Percentiles rank a stretch among this genome's conserved stretches.
phyloP scores from a whole-genome alignment of 305 asterid species.

The Stenogyne calaminthoides region DNA sequence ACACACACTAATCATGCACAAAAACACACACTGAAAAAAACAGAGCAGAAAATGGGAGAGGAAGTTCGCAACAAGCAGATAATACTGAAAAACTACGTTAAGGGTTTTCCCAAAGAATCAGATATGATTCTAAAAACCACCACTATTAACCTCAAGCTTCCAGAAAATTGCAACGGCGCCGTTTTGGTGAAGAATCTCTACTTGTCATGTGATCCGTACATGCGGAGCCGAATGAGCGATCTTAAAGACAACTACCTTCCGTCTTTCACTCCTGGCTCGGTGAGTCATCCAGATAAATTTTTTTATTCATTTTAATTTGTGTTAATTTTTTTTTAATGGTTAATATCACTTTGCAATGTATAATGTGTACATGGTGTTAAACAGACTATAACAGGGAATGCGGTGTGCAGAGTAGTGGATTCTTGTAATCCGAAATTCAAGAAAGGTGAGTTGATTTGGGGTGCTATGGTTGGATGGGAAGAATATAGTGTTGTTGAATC shows the following conservation, averaged over 20 bases:
- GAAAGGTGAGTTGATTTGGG: conserved; percentile 59
- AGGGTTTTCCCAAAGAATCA: conserved; percentile 38
- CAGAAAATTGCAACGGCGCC: conserved; percentile 22
- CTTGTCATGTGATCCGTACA: conserved; percentile 46
- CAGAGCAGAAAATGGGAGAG: conserved; percentile 24
- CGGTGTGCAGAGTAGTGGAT: conserved; percentile 54
- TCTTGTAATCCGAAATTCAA: conserved; percentile 49
- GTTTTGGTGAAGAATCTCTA: conserved; percentile 46
- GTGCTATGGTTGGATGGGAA: conserved; percentile 57
- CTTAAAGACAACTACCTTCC: conserved; percentile 25
- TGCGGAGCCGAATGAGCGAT: conserved; percentile 39
- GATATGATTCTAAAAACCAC: conserved; percentile 31
- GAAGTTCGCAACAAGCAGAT: conserved; percentile 41
- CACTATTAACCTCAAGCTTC: conserved; percentile 27
- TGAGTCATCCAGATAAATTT: too few species aligned
- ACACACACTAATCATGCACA: too few species aligned
- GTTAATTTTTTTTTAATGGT: not conserved
- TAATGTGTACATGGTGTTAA: not conserved
- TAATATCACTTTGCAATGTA: not conserved
- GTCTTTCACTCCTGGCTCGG: conserved; percentile 31
- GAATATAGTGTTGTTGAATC: conserved; percentile 48
- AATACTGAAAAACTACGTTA: conserved; percentile 28
- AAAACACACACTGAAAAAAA: not conserved
- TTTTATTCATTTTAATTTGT: too few species aligned
- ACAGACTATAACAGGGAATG: conserved; percentile 51